Conservation (phyloP, 1,284 basidiomycete genomes). For the Neotropicomus parvogracilis region DNA sequence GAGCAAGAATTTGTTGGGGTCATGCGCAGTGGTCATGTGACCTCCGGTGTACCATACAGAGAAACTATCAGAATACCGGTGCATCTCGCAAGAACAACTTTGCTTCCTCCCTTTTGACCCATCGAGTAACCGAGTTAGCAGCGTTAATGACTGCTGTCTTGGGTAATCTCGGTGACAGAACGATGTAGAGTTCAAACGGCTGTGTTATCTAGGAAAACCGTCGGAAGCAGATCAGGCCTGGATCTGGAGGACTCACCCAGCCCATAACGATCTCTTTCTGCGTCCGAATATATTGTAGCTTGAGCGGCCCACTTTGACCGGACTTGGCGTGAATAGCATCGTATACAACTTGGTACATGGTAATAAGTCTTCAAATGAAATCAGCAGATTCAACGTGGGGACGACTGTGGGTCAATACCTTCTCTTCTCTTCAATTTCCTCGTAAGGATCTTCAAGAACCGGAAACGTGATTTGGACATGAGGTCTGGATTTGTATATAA, state of each 20-base stretch:
- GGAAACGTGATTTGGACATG: conserved; percentile 89
- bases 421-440: conserved; percentile 51
- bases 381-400: conserved; percentile 2
- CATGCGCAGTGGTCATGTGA: conserved; percentile 20
- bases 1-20: no score
- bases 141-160: conserved; percentile 83
- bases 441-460: conserved; percentile 80
- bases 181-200: conserved; percentile 88
- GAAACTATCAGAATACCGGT: conserved; percentile 68
- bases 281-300: conserved; percentile 82
- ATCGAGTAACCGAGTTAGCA: conserved; percentile 84
- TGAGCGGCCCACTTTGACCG: conserved; percentile 69
- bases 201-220: conserved; percentile 70
- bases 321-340: conserved; percentile 85
- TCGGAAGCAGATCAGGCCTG: neutral
- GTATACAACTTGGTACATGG: conserved; percentile 80
- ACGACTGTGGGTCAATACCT: conserved; percentile 39
- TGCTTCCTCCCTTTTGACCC: conserved; percentile 86
- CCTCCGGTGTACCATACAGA: neutral
- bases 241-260: conserved; percentile 56
- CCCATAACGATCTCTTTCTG: conserved; percentile 86
- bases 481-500: conserved; percentile 87
- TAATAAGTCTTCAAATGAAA: conserved; percentile 56
- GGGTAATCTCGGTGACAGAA: conserved; percentile 77
- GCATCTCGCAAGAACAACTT: conserved; percentile 83